phyloP scores from a whole-genome alignment of 2,329 filamentous ascomycete species.

The Neonectria neomacrospora region DNA sequence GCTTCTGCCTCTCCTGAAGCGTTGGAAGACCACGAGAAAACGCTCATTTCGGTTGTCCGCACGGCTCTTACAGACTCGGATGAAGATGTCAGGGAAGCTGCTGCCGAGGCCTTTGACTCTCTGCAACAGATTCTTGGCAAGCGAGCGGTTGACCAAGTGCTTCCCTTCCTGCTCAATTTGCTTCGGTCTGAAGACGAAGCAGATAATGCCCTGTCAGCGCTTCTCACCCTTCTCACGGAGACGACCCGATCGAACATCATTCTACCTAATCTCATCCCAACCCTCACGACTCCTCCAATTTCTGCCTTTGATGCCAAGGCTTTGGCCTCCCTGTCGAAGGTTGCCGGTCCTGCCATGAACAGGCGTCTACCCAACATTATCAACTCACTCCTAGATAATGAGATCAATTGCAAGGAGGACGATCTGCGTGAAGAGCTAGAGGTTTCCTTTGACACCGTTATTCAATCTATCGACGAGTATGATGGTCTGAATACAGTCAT shows the following conservation, averaged over 20 bases:
- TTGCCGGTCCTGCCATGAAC: conserved; percentile 91
- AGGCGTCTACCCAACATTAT: conserved; percentile 88
- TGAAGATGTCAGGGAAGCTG: conserved; percentile 90
- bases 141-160: conserved; percentile 91
- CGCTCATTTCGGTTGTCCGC: conserved; percentile 91
- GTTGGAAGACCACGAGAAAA: conserved; percentile 94
- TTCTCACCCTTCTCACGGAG: conserved; percentile 94
- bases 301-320: conserved; percentile 95
- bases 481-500: conserved; percentile 96
- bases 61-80: conserved; percentile 92
- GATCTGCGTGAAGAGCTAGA: conserved; percentile 77
- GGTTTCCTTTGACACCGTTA: conserved; percentile 85
- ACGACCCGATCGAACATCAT: conserved; percentile 95
- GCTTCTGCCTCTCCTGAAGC: conserved; percentile 87
- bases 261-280: conserved; percentile 93
- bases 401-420: conserved; percentile 82
- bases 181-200: conserved; percentile 87
- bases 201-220: conserved; percentile 89
- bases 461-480: conserved; percentile 93
- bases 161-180: conserved; percentile 92
- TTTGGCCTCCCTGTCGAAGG: conserved; percentile 89
- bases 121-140: conserved; percentile 95
- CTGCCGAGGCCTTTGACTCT: conserved; percentile 96
- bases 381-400: conserved; percentile 93
- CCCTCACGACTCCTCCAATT: conserved; percentile 88